Percentiles rank a stretch among this genome's conserved stretches.
Conservation (phyloP, 164 flowering plant species). For the Liriodendron chinense region DNA sequence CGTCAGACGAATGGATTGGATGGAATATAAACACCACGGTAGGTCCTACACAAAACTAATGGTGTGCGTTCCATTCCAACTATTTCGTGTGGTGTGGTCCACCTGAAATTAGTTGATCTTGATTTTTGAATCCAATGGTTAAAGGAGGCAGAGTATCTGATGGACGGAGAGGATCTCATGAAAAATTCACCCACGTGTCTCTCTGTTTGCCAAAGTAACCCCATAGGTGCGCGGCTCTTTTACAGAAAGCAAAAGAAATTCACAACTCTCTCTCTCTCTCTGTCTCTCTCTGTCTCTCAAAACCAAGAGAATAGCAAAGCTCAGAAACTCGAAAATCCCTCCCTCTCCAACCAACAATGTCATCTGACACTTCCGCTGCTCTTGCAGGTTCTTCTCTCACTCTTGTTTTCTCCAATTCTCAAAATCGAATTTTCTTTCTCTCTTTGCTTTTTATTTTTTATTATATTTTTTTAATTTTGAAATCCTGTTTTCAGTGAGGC, state of each 20-base stretch:
- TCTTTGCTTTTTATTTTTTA: neutral
- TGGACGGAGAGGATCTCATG: too few species aligned
- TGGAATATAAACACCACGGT: too few species aligned
- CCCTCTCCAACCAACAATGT: constrained; percentile 14
- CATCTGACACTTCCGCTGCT: constrained; percentile 28
- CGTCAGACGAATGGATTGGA: too few species aligned
- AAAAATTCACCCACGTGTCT: too few species aligned
- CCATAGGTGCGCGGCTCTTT: neutral
- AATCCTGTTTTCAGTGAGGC: constrained; percentile 45
- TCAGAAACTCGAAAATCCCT: too few species aligned
- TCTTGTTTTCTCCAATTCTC: neutral
- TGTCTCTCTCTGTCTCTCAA: neutral
- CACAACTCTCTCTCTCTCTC: neutral
- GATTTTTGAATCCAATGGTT: too few species aligned
- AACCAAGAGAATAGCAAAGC: too few species aligned
- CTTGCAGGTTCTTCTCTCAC: constrained; percentile 26
- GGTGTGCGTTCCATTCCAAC: too few species aligned
- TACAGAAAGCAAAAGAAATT: neutral
- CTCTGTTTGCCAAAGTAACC: neutral
- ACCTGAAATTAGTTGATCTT: too few species aligned
- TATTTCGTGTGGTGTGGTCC: too few species aligned
- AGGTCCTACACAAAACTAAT: too few species aligned
- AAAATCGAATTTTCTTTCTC: neutral
- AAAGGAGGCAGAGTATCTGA: too few species aligned
- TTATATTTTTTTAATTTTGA: neutral